Conservation (phyloP, 495 filamentous ascomycete genomes). For the Amniculicola lignicola region DNA sequence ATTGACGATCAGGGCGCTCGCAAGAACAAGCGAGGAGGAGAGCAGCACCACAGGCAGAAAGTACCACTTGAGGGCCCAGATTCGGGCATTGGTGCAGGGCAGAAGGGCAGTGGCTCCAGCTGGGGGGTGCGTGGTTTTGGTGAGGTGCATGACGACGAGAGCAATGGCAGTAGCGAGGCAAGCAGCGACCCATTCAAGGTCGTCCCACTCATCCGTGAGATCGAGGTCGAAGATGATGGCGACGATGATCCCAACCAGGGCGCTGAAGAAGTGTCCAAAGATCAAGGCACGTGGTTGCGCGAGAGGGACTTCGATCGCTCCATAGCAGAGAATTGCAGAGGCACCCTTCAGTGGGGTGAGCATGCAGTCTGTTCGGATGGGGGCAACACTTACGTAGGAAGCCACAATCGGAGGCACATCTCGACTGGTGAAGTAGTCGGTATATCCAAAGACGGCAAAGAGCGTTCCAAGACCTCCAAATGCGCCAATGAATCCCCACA, state of each 20-base stretch:
- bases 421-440: constrained; percentile 4
- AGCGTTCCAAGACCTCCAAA: constrained; percentile 15
- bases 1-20: constrained; percentile 26
- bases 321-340: constrained; percentile 23
- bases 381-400: constrained; percentile 10
- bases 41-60: constrained; percentile 22
- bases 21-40: constrained; percentile 20
- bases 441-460: constrained; percentile 14
- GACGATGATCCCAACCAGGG: constrained; percentile 17
- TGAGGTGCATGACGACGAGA: constrained; percentile 19
- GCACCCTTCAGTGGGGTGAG: constrained; percentile 11
- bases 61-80: constrained; percentile 18
- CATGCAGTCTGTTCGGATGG: background rate
- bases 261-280: constrained; percentile 22
- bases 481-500: constrained; percentile 17
- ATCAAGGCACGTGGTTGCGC: constrained; percentile 25
- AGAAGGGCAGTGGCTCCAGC: constrained; percentile 26
- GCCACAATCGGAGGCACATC: constrained; percentile 7
- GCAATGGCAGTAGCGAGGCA: constrained; percentile 21
- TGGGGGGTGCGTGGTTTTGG: constrained; percentile 28
- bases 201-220: background rate
- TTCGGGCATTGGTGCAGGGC: constrained; percentile 1
- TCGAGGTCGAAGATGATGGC: constrained; percentile 14
- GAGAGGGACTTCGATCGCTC: constrained; percentile 18
- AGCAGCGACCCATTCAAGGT: constrained; percentile 15